phyloP scores from a whole-genome alignment of 768 basidiomycete genomes.

The Gymnopilus dilepis region DNA sequence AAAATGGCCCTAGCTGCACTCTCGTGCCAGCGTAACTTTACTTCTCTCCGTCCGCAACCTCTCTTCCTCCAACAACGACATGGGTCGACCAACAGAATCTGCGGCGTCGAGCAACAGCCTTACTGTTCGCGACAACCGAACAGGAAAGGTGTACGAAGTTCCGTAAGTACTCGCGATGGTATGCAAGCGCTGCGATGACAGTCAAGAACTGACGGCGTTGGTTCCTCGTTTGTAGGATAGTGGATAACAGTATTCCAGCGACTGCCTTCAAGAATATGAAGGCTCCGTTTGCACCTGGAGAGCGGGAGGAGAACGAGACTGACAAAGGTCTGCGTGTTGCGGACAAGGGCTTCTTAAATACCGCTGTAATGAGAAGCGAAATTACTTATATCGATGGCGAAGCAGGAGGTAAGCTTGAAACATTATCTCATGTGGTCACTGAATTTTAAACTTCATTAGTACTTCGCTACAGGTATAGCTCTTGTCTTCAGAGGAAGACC shows the following conservation, averaged over 20 bases:
- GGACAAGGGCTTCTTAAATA: constrained; percentile 85
- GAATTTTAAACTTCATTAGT: constrained; percentile 38
- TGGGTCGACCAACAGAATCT: constrained; percentile 35
- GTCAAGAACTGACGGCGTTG: constrained; percentile 6
- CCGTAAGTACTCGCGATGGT: constrained; percentile 55
- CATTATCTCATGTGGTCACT: neutral
- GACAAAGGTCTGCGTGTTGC: constrained; percentile 79
- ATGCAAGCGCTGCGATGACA: neutral
- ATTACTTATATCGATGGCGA: constrained; percentile 95
- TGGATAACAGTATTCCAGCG: constrained; percentile 79
- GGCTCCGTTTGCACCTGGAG: constrained; percentile 59
- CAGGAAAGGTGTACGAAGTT: constrained; percentile 75
- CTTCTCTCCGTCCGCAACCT: constrained; percentile 7
- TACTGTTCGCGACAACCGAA: constrained; percentile 83
- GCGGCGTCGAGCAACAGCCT: constrained; percentile 42
- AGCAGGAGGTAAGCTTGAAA: constrained; percentile 62
- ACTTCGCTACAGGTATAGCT: constrained; percentile 69
- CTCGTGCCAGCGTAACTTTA: neutral
- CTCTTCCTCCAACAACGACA: constrained; percentile 16
- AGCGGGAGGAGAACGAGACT: constrained; percentile 83
- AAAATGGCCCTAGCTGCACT: constrained; percentile 4
- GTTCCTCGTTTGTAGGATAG: constrained; percentile 57
- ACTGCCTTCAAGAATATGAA: constrained; percentile 81
- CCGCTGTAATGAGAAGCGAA: constrained; percentile 76
- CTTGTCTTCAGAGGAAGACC: neutral